These are phyloP conservation scores for Alisma plantagoaquatica DNA, from an alignment of 106 monocot genomes.

Conservation along the genomic window DNA sequence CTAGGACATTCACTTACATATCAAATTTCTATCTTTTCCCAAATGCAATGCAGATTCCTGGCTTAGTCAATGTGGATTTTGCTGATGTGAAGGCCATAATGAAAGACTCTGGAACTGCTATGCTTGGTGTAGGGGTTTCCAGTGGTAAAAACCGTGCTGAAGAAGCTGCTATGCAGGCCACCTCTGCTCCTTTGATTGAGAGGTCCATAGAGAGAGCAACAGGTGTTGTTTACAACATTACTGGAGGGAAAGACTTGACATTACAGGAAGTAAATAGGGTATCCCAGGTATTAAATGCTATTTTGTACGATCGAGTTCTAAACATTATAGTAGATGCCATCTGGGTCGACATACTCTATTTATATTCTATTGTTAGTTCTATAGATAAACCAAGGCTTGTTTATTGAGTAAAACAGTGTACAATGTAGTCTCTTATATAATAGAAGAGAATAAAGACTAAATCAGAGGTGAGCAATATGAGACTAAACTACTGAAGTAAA, in stretches of 20 bases:
- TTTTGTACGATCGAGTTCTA: no score
- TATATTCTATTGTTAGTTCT: no score
- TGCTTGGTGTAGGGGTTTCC: slow-evolving; percentile 25
- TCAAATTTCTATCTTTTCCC: background rate
- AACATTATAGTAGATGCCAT: no score
- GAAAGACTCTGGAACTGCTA: slow-evolving; percentile 26
- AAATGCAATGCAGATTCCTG: slow-evolving; percentile 19
- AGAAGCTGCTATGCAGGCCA: slow-evolving; percentile 25
- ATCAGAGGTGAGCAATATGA: no score
- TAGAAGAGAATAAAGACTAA: no score
- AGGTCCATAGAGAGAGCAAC: slow-evolving; percentile 24
- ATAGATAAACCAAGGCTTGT: no score
- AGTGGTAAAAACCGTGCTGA: slow-evolving; percentile 26
- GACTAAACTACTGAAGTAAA: no score
- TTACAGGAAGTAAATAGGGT: slow-evolving; percentile 25
- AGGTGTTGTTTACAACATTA: slow-evolving; percentile 24
- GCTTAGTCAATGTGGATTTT: slow-evolving; percentile 29
- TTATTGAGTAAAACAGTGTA: no score
- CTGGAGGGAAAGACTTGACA: slow-evolving; percentile 27
- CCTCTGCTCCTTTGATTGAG: slow-evolving; percentile 21
- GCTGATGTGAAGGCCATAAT: slow-evolving; percentile 30
- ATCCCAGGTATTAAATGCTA: slow-evolving; percentile 13
- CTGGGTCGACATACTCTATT: no score
- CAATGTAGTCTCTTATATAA: no score
- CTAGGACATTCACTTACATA: no score